phyloP scores from a whole-genome alignment of 495 filamentous ascomycete species.

The Penicillium paxilli region DNA sequence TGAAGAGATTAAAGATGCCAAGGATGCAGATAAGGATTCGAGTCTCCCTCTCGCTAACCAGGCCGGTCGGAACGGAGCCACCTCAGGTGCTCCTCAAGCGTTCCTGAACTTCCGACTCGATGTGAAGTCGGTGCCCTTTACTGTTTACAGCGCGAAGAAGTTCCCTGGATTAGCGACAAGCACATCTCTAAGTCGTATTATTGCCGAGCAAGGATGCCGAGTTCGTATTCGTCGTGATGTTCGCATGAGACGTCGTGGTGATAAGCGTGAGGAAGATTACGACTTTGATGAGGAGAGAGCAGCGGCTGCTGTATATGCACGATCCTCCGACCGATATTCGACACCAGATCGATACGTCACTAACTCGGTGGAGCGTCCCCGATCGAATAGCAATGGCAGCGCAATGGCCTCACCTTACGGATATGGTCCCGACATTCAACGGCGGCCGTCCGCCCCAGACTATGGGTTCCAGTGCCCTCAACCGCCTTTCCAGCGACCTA shows the following conservation, averaged over 20 bases:
- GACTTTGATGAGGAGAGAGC: constrained; percentile 66
- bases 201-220: constrained; percentile 96
- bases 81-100: constrained; percentile 38
- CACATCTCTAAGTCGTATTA: constrained; percentile 81
- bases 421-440: constrained; percentile 36
- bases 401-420: constrained; percentile 51
- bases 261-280: constrained; percentile 64
- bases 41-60: constrained; percentile 27
- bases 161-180: constrained; percentile 94
- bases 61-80: constrained; percentile 19
- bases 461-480: constrained; percentile 46
- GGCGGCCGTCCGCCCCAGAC: constrained; percentile 57
- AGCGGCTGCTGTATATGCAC: constrained; percentile 42
- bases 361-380: constrained; percentile 55
- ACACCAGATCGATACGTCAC: constrained; percentile 50
- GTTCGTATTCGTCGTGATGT: constrained; percentile 97
- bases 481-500: constrained; percentile 30
- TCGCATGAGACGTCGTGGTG: constrained; percentile 87
- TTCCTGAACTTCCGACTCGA: constrained; percentile 74
- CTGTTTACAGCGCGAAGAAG: constrained; percentile 96
- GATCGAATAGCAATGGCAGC: constrained; percentile 70
- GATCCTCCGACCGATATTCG: constrained; percentile 57
- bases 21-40: constrained; percentile 60
- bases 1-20: constrained; percentile 82
- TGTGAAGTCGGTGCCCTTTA: constrained; percentile 84